A percentile compares a stretch with the other conserved stretches of the same genome.
Conservation (phyloP, 176 grass and related monocot genomes). For the Oryza punctata region DNA sequence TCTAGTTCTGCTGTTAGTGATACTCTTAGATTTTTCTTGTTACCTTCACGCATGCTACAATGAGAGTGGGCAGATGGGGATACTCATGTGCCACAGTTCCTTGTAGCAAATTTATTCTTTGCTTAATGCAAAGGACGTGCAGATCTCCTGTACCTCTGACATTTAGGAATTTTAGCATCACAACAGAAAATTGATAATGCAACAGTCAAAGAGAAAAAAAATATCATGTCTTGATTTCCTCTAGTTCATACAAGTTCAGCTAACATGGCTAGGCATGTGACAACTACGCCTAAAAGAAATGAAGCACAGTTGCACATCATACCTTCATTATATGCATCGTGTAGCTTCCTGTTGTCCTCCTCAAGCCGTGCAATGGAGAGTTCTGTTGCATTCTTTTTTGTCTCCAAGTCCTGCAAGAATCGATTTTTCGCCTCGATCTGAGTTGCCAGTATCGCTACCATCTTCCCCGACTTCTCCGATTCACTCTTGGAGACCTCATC, state of each 20-base stretch:
- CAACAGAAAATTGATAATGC: neutral
- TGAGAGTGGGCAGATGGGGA: neutral
- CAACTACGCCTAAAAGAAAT: neutral
- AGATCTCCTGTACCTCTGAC: neutral
- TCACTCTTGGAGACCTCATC: constrained; percentile 57
- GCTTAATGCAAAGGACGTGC: neutral
- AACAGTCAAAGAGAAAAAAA: constrained; percentile 25
- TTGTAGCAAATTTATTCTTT: neutral
- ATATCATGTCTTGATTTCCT: neutral
- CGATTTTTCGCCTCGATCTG: constrained; percentile 74
- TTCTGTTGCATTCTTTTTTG: constrained; percentile 59
- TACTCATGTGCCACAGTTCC: neutral
- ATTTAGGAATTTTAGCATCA: constrained; percentile 8
- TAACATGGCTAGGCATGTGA: constrained; percentile 17
- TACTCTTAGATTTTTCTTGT: neutral
- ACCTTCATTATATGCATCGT: constrained; percentile 83
- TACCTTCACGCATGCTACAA: neutral
- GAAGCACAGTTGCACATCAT: neutral
- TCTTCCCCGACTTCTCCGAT: constrained; percentile 45
- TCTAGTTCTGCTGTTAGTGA: neutral
- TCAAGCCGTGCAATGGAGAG: constrained; percentile 53
- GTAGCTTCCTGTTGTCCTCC: constrained; percentile 64
- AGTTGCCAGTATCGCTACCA: constrained; percentile 50
- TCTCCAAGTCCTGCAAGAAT: constrained; percentile 69
- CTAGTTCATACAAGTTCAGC: neutral